Evolutionary conservation across 345 rosid species (phyloP), one percentile per base, ranked within the genome.

Genomic region (Clausena lansium): DNA sequence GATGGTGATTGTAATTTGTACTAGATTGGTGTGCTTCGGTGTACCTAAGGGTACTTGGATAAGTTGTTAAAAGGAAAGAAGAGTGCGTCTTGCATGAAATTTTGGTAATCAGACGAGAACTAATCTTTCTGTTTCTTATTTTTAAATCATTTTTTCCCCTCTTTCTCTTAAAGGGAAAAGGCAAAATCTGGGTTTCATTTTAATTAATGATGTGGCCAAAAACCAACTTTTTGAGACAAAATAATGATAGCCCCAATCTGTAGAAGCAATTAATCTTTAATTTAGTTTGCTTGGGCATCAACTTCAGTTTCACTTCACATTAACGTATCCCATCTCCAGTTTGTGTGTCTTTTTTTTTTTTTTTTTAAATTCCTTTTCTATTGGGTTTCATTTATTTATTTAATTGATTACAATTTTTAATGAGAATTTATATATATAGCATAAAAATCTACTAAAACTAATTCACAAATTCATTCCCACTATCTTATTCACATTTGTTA

Each of bases 1-100:
- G 22, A 52, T 5, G 17, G 22, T 52, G 22, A 52, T 5, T 17
- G 50, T 52, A 52, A 52, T 14, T 15, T 36, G 52, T 57, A 57
- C 7, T 36, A 15, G 38, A 79, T 70, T 75, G 85, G 75, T 57
- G 64, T 60, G 79, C 74, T 5, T 71, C 52, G 80, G 39, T 83
- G 7, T 59, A 75, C 85, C 83, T 79, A 83, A 60, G 61, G 61
- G 1, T 4, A 8, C 47, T 6, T 6, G 6, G 4, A 39, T 1
- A 22, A 30, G 25, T n/a, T 70, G 36, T 2, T 17, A 28, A 11
- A 55, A 30, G 14, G 14, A 55, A 9, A 5, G 25, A 5, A 22
- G 10, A 19, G 58, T 19, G n/a, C 1, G 2, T 0, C 10, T 6
- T 9, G 70, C 50, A 4, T 11, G 52, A 38, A 38, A 27, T 47